These are phyloP conservation scores for Carex arenaria DNA, from an alignment of 202 grass and related monocot genomes.

Conservation along the genomic window DNA sequence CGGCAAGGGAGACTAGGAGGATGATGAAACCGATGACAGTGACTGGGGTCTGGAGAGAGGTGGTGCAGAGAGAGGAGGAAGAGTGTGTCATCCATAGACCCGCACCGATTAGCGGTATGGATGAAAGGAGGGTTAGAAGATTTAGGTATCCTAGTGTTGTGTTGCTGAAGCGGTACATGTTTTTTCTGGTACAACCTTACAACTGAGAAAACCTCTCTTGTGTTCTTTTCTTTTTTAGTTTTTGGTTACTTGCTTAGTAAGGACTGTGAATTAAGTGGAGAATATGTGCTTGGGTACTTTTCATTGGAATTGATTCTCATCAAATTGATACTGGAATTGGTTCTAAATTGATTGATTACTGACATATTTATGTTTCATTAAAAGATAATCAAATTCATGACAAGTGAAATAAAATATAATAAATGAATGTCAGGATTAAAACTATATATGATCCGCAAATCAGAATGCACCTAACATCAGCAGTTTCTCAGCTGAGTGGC, in stretches of 20 bases:
- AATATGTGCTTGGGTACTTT: constrained; percentile 3
- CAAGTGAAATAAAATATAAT: neutral
- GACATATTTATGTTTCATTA: neutral
- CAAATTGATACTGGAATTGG: neutral
- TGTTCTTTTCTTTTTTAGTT: neutral
- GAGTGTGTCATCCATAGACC: constrained; percentile 43
- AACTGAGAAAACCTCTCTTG: neutral
- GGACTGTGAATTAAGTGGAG: constrained; percentile 14
- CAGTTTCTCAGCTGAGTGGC: neutral
- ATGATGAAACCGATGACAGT: constrained; percentile 41
- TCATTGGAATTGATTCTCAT: constrained; percentile 21
- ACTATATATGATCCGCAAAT: neutral
- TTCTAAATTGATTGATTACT: neutral
- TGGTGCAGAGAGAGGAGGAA: constrained; percentile 37
- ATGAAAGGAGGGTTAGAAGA: constrained; percentile 39
- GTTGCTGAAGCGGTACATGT: constrained; percentile 45
- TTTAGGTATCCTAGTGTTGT: constrained; percentile 41
- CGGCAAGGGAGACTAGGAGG: constrained; percentile 40
- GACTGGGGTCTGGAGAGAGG: constrained; percentile 38
- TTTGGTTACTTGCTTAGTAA: neutral
- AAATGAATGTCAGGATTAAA: neutral
- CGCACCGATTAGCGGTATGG: constrained; percentile 37
- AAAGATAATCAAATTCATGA: neutral
- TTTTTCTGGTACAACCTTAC: neutral
- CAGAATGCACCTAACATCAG: neutral